phyloP scores from a whole-genome alignment of 768 basidiomycete species.

The Tricholoma terreum region DNA sequence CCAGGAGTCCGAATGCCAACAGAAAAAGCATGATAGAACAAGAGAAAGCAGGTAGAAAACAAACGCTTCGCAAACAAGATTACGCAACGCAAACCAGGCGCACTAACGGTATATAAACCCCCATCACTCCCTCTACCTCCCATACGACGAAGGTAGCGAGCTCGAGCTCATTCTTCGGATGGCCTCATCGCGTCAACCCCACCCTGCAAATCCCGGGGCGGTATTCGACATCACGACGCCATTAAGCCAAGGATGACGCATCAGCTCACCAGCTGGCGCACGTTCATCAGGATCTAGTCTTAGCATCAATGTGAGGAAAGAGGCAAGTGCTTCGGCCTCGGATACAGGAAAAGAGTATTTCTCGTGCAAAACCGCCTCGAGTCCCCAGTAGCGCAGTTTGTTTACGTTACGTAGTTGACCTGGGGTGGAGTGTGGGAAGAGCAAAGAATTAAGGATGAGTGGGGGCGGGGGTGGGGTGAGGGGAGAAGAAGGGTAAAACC shows the following conservation, averaged over 20 bases:
- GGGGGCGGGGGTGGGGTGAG: not conserved
- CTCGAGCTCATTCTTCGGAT: too few species aligned
- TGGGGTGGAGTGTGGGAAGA: constrained; percentile 19
- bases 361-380: constrained; percentile 80
- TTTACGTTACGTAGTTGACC: constrained; percentile 90
- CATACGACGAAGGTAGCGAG: too few species aligned
- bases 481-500: constrained; percentile 17
- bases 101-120: too few species aligned
- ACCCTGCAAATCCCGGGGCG: constrained; percentile 64
- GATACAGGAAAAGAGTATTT: constrained; percentile 90
- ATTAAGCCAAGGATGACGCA: constrained; percentile 85
- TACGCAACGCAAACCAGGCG: too few species aligned
- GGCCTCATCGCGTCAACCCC: too few species aligned
- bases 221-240: constrained; percentile 84
- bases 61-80: too few species aligned
- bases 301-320: constrained; percentile 88
- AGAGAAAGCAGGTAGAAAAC: too few species aligned
- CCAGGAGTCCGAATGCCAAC: too few species aligned
- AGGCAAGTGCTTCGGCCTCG: constrained; percentile 78
- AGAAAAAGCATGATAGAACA: too few species aligned
- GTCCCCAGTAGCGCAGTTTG: constrained; percentile 90
- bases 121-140: too few species aligned
- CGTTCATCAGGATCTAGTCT: constrained; percentile 87
- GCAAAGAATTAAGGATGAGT: not conserved
- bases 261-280: constrained; percentile 83